A percentile compares a stretch with the other conserved stretches of the same genome.
phyloP scores from a whole-genome alignment of 768 basidiomycete genomes.

The Mycena vitilis region DNA sequence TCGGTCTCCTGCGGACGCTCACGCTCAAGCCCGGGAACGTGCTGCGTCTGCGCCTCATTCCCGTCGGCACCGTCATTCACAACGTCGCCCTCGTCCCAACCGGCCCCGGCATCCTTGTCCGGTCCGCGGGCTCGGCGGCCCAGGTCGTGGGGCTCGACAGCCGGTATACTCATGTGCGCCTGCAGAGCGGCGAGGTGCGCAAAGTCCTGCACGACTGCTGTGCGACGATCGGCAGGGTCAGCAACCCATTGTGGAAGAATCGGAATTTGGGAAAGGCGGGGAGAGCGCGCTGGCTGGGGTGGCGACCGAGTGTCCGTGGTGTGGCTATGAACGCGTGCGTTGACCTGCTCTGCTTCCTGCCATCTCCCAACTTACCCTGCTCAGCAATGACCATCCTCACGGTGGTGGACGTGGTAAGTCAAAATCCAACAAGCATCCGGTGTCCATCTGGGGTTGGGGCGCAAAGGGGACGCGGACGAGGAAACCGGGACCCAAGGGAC shows the following conservation, averaged over 20 bases:
- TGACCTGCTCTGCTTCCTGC: conserved; percentile 4
- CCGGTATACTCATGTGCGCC: conserved; percentile 82
- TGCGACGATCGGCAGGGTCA: conserved; percentile 92
- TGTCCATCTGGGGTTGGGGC: conserved; percentile 92
- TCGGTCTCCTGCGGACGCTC: conserved; percentile 85
- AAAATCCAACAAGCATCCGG: conserved; percentile 95
- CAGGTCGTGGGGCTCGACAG: conserved; percentile 83
- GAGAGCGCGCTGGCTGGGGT: conserved; percentile 86
- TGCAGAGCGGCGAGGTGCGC: conserved; percentile 94
- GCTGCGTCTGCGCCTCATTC: conserved; percentile 90
- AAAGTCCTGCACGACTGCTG: conserved; percentile 83
- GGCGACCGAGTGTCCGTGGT: conserved; percentile 89
- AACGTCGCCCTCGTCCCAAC: conserved; percentile 80
- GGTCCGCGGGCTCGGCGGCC: conserved; percentile 89
- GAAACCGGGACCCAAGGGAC: conserved; percentile 91
- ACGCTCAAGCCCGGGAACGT: conserved; percentile 94
- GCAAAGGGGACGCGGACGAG: conserved; percentile 94
- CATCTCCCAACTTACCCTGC: conserved; percentile 9
- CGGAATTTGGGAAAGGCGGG: conserved; percentile 93
- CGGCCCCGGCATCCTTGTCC: conserved; percentile 85
- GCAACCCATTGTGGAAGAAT: conserved; percentile 91
- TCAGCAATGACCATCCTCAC: conserved; percentile 90
- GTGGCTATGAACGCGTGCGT: conserved; percentile 96
- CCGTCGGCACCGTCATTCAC: conserved; percentile 92
- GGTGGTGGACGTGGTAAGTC: conserved; percentile 98